Percentiles rank a stretch among this genome's conserved stretches.
phyloP scores from a whole-genome alignment of 257 asterid genomes.

The Capsicum baccatum region DNA sequence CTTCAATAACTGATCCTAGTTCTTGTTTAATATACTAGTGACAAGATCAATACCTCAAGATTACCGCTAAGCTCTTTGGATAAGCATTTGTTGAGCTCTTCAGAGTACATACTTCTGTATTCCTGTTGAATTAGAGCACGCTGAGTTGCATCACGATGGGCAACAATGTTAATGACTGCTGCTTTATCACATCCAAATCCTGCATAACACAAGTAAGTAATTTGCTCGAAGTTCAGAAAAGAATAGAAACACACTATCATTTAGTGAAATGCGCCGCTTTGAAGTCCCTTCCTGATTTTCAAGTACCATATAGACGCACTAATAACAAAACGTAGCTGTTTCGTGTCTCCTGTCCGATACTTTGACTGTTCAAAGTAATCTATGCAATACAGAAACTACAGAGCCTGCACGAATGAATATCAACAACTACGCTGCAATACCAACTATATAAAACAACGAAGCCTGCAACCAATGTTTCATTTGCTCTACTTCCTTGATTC shows the following conservation, averaged over 20 bases:
- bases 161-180: constrained; percentile 73
- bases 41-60: constrained; percentile 52
- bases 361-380: not conserved
- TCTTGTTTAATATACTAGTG: not conserved
- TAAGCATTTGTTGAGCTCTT: constrained; percentile 74
- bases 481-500: not conserved
- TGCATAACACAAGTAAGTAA: constrained; percentile 31
- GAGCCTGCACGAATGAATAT: not conserved
- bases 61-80: constrained; percentile 86
- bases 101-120: constrained; percentile 68
- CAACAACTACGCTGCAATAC: no score
- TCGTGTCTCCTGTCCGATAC: no score
- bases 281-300: not conserved
- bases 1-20: not conserved
- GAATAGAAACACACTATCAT: not conserved
- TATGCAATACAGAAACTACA: not conserved
- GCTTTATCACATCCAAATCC: constrained; percentile 94
- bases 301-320: not conserved
- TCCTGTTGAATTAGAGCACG: constrained; percentile 85
- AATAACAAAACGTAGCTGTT: not conserved
- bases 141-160: constrained; percentile 85
- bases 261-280: not conserved
- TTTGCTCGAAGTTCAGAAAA: not conserved
- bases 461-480: not conserved
- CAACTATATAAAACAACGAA: no score